phyloP scores from a whole-genome alignment of 345 rosid species.

The Heritiera littoralis region DNA sequence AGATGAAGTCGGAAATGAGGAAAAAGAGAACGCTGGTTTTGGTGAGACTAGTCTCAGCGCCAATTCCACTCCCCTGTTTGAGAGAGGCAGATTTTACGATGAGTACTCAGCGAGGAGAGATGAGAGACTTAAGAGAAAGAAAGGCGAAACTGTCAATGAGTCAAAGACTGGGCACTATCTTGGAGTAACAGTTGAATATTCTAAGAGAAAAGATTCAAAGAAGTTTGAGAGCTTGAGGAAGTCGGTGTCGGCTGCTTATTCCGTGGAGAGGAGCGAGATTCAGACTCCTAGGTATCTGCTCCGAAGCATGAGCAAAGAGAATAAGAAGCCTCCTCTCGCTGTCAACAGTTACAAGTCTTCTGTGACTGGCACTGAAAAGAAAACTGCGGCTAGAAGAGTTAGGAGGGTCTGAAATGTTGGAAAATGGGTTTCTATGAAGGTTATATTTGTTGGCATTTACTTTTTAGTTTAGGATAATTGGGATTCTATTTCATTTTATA shows the following conservation, averaged over 20 bases:
- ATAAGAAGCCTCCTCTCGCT: conserved; percentile 63
- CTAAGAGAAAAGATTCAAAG: conserved; percentile 58
- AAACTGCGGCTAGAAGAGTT: conserved; percentile 27
- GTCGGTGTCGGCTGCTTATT: conserved; percentile 45
- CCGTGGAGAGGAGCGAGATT: conserved; percentile 38
- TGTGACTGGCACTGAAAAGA: conserved; percentile 31
- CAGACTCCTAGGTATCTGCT: conserved; percentile 61
- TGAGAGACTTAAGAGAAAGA: conserved; percentile 72
- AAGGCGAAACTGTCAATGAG: conserved; percentile 32
- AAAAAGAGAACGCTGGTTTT: conserved; percentile 8
- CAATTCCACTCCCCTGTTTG: conserved; percentile 49
- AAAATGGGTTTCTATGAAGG: background rate
- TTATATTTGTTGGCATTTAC: background rate
- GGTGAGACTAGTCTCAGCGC: conserved; percentile 14
- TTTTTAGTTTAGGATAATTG: background rate
- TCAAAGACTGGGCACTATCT: conserved; percentile 45
- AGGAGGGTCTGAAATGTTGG: conserved; percentile 32
- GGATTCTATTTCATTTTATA: background rate
- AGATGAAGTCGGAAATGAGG: conserved; percentile 39
- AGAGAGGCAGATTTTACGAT: conserved; percentile 87
- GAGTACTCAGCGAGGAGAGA: conserved; percentile 79
- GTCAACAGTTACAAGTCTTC: conserved; percentile 31
- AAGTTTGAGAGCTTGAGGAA: conserved; percentile 60
- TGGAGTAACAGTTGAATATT: conserved; percentile 60
- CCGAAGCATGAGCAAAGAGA: conserved; percentile 81